Conservation (phyloP, 2,329 filamentous ascomycete genomes). For the Sphaerulina populicola region DNA sequence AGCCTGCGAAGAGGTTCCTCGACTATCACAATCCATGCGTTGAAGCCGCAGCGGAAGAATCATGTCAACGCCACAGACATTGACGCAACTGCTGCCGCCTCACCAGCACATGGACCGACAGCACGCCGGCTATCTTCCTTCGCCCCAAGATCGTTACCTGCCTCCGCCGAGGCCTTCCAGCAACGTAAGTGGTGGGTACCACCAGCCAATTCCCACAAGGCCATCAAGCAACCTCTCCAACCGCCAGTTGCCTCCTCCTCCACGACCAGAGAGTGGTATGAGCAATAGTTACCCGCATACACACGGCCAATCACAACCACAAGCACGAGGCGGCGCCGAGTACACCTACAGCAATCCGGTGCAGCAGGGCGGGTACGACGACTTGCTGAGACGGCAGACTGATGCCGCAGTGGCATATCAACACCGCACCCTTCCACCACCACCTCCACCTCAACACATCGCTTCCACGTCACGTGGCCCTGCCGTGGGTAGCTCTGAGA, state of each 20-base stretch:
- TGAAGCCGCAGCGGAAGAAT: background rate
- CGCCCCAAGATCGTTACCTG: constrained; percentile 28
- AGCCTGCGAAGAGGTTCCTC: background rate
- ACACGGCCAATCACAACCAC: constrained; percentile 16
- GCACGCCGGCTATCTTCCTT: constrained; percentile 23
- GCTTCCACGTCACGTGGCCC: constrained; percentile 23
- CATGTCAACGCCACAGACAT: constrained; percentile 30
- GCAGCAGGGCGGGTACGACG: constrained; percentile 20
- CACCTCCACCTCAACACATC: constrained; percentile 18
- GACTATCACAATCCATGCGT: background rate
- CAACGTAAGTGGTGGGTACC: constrained; percentile 29
- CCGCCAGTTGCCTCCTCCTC: constrained; percentile 25
- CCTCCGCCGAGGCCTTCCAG: constrained; percentile 30
- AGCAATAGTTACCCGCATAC: constrained; percentile 24
- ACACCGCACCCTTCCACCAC: constrained; percentile 19
- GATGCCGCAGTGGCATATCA: constrained; percentile 24
- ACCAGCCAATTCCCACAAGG: constrained; percentile 28
- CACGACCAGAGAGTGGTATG: constrained; percentile 28
- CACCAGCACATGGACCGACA: constrained; percentile 29
- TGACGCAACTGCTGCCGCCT: constrained; percentile 28
- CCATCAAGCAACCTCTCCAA: constrained; percentile 29
- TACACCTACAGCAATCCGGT: constrained; percentile 19
- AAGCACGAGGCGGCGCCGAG: constrained; percentile 25
- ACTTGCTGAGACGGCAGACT: constrained; percentile 22
- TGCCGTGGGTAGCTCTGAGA: constrained; percentile 10